Base-by-base conservation (phyloP, 768 basidiomycete species). In the Rhizopogon vinicolor region DNA sequence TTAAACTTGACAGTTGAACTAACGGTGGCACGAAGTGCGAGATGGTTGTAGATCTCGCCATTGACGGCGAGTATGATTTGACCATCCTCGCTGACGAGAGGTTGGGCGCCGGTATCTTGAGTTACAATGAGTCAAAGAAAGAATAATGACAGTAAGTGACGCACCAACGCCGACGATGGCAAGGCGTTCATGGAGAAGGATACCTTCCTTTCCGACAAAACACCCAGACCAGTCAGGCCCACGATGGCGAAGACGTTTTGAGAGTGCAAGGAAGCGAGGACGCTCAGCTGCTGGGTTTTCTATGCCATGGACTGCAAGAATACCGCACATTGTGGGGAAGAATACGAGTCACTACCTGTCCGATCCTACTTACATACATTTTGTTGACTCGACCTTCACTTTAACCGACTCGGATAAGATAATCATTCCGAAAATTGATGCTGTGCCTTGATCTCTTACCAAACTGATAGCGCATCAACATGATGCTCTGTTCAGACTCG, bases 211-310 rank as follows among this genome's bases (percentile, higher is more conserved):
- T 44, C 90, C 91, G 59, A 94, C 89, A 71, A 85, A 88, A 74
- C 92, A 96, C 29, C 97, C 97, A 13, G 93, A 94, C 97, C 97
- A 99, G 73, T 99, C 97, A 10, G 97, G 97, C 13, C 97, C 97
- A 59, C 95, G 86, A 68, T 97, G 95, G 51, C 96, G 83, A 57
- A 92, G 86, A 59, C 84, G 85, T 74, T 93, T 97, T 10, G 93
- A 93, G 63, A 91, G 80, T 3, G 91, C 87, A 55, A 98, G 86
- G 65, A 85, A 88, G 53, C 77, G 83, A 44, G 86, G 77, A 59
- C 95, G 80, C 62, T 87, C 87, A 22, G 73, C 71, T 39, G 79
- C 66, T 37, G 93, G 86, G 54, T 85, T 87, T 59, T 87, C 78
- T 56, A 93, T 71, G 61, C 89, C 88, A 65, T 94, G 92, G 28